Base-by-base conservation (phyloP, 345 rosid genomes). In the Raphanus sativus region DNA sequence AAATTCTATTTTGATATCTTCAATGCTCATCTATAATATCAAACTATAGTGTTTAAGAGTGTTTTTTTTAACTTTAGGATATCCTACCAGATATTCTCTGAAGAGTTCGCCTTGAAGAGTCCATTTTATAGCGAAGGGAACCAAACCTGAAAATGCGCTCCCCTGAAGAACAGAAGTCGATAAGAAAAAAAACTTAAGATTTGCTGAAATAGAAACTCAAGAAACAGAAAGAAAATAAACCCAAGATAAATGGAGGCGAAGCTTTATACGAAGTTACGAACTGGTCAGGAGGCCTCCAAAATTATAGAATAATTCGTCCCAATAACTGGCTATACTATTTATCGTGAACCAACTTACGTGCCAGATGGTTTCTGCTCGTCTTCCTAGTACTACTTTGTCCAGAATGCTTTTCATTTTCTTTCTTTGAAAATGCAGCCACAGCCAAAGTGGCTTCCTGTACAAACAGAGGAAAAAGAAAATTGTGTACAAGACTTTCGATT, bases 371-470 rank as follows among this genome's bases (percentile, higher is more conserved):
- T 80, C 81, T 84, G 70, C 63, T 84, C 78, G 84, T 84, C 26
- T 80, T 56, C 80, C 83, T 73, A 74, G 85, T 70, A 70, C 69
- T 78, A 73, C 36, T 65, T 62, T 61, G 61, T 72, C 79, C 65
- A 61, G 77, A 84, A 71, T 78, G 81, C 65, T 67, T 86, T 85
- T 89, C 91, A 80, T 85, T 84, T 83, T 84, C 90, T 80, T 88
- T 85, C 83, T 83, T 92, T 78, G 87, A 84, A 40, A 84, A 86
- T 38, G 89, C 98, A 78, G 91, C 98, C 84, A 95, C 93, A 34
- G 96, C 99, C 79, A 86, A 66, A 9, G 99, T 89, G 68, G 94
- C 98, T 83, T 95, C 96, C 99, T 95, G 83, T 36, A 62, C 25
- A 71, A 60, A 77, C 21, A 63, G 42, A 4, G 67, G 50, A 3